Percentiles rank a stretch among this genome's conserved stretches.
These are phyloP conservation scores for Coemansia sp. DNA, from an alignment of 192 early-diverging fungal genomes.

Conservation along the genomic window DNA sequence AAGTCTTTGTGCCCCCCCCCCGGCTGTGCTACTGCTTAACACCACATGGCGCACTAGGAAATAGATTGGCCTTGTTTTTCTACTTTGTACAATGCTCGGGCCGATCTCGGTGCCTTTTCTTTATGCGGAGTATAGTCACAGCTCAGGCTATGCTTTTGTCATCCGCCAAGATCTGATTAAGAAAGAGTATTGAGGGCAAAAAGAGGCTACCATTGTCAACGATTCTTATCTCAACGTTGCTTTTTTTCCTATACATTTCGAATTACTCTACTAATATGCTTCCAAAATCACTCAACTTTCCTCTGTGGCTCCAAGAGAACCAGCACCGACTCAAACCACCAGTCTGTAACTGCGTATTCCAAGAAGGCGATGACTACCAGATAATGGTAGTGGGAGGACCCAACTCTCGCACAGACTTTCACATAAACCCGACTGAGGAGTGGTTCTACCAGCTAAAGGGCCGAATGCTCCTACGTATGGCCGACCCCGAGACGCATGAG, in stretches of 20 bases:
- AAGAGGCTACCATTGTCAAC: too few species aligned
- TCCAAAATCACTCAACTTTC: constrained; percentile 85
- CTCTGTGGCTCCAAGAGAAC: constrained; percentile 84
- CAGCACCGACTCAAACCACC: constrained; percentile 86
- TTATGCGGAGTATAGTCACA: neutral
- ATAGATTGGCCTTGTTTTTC: neutral
- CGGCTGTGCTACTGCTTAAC: neutral
- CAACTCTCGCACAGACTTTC: constrained; percentile 95
- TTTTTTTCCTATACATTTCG: too few species aligned
- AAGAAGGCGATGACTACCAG: constrained; percentile 79
- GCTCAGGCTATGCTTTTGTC: neutral
- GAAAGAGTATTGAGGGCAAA: neutral
- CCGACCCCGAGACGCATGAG: constrained; percentile 63
- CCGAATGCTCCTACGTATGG: constrained; percentile 90
- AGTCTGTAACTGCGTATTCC: constrained; percentile 91
- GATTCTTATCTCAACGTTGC: too few species aligned
- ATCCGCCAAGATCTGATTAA: constrained; percentile 1
- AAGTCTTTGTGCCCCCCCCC: neutral
- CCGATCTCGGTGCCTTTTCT: neutral
- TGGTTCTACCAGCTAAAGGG: constrained; percentile 98
- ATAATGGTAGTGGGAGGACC: constrained; percentile 95
- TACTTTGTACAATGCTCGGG: neutral
- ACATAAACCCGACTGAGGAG: constrained; percentile 97
- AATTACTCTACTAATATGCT: constrained; percentile 38
- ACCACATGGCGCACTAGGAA: neutral